phyloP scores from a whole-genome alignment of 805 yeast species.

The Kodamaea leandrae region DNA sequence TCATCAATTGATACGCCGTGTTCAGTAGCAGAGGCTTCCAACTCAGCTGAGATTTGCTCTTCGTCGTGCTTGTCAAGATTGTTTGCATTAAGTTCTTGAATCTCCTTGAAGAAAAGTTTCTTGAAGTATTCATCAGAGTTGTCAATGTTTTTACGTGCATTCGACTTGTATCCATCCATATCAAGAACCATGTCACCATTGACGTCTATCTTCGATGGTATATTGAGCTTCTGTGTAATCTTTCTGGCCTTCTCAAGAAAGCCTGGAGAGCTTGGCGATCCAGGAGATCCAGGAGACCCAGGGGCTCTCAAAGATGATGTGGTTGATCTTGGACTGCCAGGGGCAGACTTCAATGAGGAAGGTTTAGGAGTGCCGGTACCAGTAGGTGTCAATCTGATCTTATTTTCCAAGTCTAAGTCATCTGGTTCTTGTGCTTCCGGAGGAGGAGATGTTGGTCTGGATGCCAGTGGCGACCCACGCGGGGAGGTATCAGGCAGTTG shows the following conservation, averaged over 20 bases:
- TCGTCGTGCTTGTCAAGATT: slow-evolving; percentile 2
- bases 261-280: slow-evolving; percentile 18
- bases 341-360: slow-evolving; percentile 3
- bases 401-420: slow-evolving; percentile 37
- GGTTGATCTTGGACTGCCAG: slow-evolving; percentile 3
- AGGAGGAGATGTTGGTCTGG: slow-evolving; percentile 3
- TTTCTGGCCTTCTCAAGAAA: slow-evolving; percentile 59
- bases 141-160: slow-evolving; percentile 63
- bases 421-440: slow-evolving; percentile 26
- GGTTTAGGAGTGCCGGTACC: slow-evolving; percentile 11
- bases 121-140: slow-evolving; percentile 74
- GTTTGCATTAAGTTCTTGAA: slow-evolving; percentile 28
- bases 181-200: slow-evolving; percentile 90
- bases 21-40: background rate
- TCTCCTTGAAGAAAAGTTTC: slow-evolving; percentile 72
- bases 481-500: slow-evolving; percentile 56
- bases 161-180: slow-evolving; percentile 94
- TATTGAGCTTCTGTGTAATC: slow-evolving; percentile 68
- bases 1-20: slow-evolving; percentile 13
- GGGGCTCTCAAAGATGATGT: slow-evolving; percentile 1
- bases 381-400: slow-evolving; percentile 21
- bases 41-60: slow-evolving; percentile 8
- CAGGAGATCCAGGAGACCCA: slow-evolving; percentile 2
- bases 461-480: slow-evolving; percentile 8
- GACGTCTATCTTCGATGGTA: slow-evolving; percentile 82